A percentile compares a stretch with the other conserved stretches of the same genome.
These are phyloP conservation scores for Fusarium neocosmosporiellum DNA, from an alignment of 2,329 filamentous ascomycete species.

Conservation along the genomic window DNA sequence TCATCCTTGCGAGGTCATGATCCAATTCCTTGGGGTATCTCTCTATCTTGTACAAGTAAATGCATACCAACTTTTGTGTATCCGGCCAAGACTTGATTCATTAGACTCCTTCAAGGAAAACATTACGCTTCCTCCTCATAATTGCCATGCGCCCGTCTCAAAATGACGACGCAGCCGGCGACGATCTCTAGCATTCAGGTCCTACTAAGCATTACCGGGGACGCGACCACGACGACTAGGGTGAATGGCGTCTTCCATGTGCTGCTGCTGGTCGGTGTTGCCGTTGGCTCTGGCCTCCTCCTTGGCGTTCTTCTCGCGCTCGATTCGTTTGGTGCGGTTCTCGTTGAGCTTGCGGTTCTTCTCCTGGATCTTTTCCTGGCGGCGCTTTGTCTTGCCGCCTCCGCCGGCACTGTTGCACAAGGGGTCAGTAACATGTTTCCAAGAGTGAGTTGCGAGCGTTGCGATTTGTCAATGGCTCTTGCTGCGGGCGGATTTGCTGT, in stretches of 20 bases:
- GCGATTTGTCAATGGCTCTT: not conserved
- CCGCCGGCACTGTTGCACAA: constrained; percentile 77
- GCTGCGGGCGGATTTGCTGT: not conserved
- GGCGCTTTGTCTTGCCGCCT: constrained; percentile 78
- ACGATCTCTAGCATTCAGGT: not conserved
- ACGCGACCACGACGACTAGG: constrained; percentile 60
- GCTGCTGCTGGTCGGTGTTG: constrained; percentile 30
- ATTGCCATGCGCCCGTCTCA: not conserved
- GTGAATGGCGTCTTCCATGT: constrained; percentile 57
- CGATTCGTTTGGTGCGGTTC: constrained; percentile 62
- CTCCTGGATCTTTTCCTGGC: constrained; percentile 80
- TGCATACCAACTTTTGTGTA: constrained; percentile 37
- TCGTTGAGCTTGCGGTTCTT: constrained; percentile 91
- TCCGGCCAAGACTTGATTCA: constrained; percentile 16
- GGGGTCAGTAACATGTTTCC: constrained; percentile 13
- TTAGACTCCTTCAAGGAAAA: constrained; percentile 7
- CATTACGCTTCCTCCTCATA: not conserved
- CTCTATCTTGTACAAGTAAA: constrained; percentile 27
- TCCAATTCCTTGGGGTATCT: constrained; percentile 45
- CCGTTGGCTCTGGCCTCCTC: constrained; percentile 40
- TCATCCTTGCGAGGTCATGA: constrained; percentile 28
- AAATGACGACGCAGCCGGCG: not conserved
- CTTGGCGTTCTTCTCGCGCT: constrained; percentile 58
- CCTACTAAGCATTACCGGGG: constrained; percentile 33
- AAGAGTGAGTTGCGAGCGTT: not conserved